phyloP scores from a whole-genome alignment of 106 monocot species.

The Allium cepa region DNA sequence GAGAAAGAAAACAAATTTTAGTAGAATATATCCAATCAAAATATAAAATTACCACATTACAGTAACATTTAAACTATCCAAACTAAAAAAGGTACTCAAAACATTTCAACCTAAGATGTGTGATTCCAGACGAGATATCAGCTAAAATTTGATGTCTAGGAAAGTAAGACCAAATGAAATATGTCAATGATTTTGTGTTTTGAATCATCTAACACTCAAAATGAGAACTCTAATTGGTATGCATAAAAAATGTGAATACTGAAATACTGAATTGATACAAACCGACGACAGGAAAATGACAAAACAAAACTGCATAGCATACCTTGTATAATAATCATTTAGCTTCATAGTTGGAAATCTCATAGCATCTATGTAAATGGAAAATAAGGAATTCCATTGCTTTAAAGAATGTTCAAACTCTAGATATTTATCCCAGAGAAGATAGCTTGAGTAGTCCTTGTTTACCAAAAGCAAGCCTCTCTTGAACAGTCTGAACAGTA shows the following conservation, averaged over 20 bases:
- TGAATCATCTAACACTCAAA: too few relatives aligned
- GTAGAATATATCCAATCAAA: too few relatives aligned
- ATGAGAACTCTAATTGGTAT: too few relatives aligned
- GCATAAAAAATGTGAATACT: not conserved
- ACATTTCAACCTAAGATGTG: too few relatives aligned
- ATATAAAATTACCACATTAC: too few relatives aligned
- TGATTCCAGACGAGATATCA: too few relatives aligned
- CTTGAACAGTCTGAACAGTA: constrained; percentile 54
- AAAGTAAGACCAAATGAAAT: too few relatives aligned
- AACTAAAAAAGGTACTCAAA: too few relatives aligned
- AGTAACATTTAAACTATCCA: too few relatives aligned
- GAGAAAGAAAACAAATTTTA: too few relatives aligned
- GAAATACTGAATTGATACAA: not conserved
- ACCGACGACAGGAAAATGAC: not conserved
- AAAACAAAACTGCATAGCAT: constrained; percentile 3
- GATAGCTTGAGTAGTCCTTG: constrained; percentile 68
- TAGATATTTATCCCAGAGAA: constrained; percentile 86
- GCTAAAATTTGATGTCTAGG: too few relatives aligned
- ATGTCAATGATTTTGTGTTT: too few relatives aligned
- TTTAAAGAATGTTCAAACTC: constrained; percentile 79
- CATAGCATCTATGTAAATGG: constrained; percentile 52
- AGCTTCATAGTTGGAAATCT: constrained; percentile 75
- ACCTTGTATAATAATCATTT: constrained; percentile 60
- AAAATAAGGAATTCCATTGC: constrained; percentile 48
- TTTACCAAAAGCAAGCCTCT: constrained; percentile 69